Conservation (phyloP, 2,329 filamentous ascomycete species). For the Aspergillus ibericus region DNA sequence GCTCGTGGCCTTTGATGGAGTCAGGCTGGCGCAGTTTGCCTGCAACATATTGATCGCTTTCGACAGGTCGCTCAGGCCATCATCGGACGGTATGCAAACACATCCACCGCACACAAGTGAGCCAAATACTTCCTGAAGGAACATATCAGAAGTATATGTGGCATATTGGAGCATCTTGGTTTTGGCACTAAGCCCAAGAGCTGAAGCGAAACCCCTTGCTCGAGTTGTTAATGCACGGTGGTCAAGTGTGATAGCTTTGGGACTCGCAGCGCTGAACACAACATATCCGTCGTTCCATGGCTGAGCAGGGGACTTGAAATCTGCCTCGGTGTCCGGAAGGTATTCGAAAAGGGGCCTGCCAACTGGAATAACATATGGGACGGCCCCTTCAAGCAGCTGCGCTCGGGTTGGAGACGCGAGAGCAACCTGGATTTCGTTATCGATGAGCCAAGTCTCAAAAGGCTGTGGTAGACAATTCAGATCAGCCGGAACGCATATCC, state of each 20-base stretch:
- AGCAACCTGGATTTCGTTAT: conserved; percentile 41
- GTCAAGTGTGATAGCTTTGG: conserved; percentile 40
- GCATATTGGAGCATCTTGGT: conserved; percentile 44
- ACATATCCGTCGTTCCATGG: conserved; percentile 32
- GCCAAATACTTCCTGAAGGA: conserved; percentile 41
- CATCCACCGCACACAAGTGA: conserved; percentile 46
- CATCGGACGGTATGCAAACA: conserved; percentile 48
- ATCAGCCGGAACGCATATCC: conserved; percentile 39
- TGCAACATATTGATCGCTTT: conserved; percentile 48
- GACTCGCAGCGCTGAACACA: conserved; percentile 33
- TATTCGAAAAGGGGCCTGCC: conserved; percentile 37
- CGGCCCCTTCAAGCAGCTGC: conserved; percentile 42
- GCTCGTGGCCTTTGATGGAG: conserved; percentile 26
- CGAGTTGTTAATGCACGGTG: conserved; percentile 35
- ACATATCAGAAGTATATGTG: conserved; percentile 49
- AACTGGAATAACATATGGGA: conserved; percentile 41
- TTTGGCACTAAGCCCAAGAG: conserved; percentile 19
- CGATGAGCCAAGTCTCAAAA: conserved; percentile 41
- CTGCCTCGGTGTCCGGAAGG: conserved; percentile 22
- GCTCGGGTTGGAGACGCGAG: conserved; percentile 40
- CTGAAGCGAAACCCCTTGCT: conserved; percentile 29
- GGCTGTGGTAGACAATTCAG: conserved; percentile 30
- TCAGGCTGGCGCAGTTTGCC: conserved; percentile 37
- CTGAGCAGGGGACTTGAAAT: conserved; percentile 1
- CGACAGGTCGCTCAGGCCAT: conserved; percentile 55